Evolutionary conservation across 345 rosid genomes (phyloP).

Genomic region (Firmiana major): DNA sequence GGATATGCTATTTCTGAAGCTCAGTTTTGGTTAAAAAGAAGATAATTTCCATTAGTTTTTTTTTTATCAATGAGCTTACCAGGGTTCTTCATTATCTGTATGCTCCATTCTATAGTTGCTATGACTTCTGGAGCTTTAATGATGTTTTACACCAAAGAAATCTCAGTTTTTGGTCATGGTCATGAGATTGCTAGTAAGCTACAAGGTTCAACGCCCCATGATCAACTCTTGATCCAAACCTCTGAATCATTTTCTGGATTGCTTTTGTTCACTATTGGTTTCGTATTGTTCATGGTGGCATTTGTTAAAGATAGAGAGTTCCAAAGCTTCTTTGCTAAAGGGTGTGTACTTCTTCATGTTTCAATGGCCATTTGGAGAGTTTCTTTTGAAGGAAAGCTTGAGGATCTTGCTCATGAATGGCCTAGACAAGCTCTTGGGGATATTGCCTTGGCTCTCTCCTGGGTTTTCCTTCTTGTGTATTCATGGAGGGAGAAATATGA

Average conservation of each 20-base stretch:
- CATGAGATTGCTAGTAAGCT: conserved; percentile 57
- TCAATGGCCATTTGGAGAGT: conserved; percentile 77
- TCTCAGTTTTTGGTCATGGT: conserved; percentile 58
- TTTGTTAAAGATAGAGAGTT: conserved; percentile 76
- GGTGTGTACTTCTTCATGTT: conserved; percentile 68
- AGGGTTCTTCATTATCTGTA: conserved; percentile 43
- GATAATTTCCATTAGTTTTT: neutral
- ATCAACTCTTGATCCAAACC: conserved; percentile 79
- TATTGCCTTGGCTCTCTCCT: conserved; percentile 63
- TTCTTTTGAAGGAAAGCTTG: conserved; percentile 59
- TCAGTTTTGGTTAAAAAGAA: neutral
- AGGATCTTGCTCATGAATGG: conserved; percentile 67
- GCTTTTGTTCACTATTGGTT: conserved; percentile 75
- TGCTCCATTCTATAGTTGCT: conserved; percentile 75
- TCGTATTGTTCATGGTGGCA: conserved; percentile 74
- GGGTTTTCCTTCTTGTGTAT: conserved; percentile 77
- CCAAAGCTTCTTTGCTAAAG: conserved; percentile 78
- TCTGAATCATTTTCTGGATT: conserved; percentile 88
- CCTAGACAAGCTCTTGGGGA: conserved; percentile 70
- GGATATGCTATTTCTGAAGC: neutral
- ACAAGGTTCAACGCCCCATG: conserved; percentile 85
- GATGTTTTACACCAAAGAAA: conserved; percentile 76
- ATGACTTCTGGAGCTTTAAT: conserved; percentile 64
- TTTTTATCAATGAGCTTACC: conserved; percentile 31
- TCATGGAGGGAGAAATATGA: conserved; percentile 96